Base-by-base conservation (phyloP, 148 eudicot genomes). In the Spergularia bocconei region DNA sequence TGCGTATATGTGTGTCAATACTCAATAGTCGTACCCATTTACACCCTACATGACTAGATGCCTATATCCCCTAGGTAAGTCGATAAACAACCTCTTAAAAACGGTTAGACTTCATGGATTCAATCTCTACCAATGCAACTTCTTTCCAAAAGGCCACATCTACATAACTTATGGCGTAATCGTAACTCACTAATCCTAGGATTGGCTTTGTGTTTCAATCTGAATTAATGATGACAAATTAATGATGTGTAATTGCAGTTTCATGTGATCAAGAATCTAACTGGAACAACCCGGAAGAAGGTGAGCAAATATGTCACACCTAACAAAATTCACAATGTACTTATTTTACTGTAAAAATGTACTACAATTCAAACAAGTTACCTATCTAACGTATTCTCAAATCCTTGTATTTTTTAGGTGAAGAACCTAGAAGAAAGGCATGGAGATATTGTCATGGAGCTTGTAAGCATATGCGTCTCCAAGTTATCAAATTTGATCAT, bases 251-350 rank as follows among this genome's bases (percentile, higher is more conserved):
- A 7, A 25, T 61, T 75, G 75, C 90, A 89, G 93, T 84, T 79
- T 57, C 87, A 87, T 72, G 84, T 75, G 79, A 82, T 89, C 84
- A 85, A 87, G 69, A 82, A 79, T 78, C 82, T 78, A 69, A 85
- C 90, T 2, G 84, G 84, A 11, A 89, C 89, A 50, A 80, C 60
- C 76, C 85, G 63, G 81, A 89, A 89, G 86, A 87, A 86, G 93
- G 93, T 89, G 48, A 75, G 90, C 59, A 13, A 54, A 50, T 71
- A 23, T 23, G 13, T 25, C 33, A 23, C 62, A 58, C 21, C 62
- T 58, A 1, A 44, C 48, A 44, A 9, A 44, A 44, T 29, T 9
- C 48, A 44, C 57, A 20, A 4, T 23, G 2, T 6, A 20, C 38
- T 4, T 48, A 17, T 51, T 33, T 19, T 57, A 29, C 33, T 1